Conservation (phyloP, 495 filamentous ascomycete species). For the Penicillium bialowiezense region DNA sequence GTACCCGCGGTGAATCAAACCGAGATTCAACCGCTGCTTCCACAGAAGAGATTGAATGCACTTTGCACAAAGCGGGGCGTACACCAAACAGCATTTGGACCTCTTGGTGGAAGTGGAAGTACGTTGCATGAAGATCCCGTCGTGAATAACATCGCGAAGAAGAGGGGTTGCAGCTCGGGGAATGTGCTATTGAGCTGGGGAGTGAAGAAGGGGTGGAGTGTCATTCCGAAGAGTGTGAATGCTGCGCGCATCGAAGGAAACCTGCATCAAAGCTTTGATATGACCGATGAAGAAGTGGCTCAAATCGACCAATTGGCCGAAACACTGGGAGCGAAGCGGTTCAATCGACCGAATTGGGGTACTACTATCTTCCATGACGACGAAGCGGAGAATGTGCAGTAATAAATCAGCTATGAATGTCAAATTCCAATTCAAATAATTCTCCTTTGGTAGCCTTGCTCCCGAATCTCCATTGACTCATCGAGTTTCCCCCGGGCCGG, state of each 20-base stretch:
- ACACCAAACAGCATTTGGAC: conserved; percentile 62
- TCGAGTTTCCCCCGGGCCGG: too few relatives aligned
- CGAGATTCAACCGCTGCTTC: conserved; percentile 54
- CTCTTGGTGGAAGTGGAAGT: conserved; percentile 49
- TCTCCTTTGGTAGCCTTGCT: too few relatives aligned
- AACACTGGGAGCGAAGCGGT: conserved; percentile 20
- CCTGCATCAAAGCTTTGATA: conserved; percentile 50
- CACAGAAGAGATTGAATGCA: conserved; percentile 53
- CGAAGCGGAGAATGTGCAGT: conserved; percentile 13
- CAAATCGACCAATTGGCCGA: conserved; percentile 43
- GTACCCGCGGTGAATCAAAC: conserved; percentile 62
- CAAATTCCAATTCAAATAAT: too few relatives aligned
- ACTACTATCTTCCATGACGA: conserved; percentile 28
- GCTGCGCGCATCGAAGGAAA: conserved; percentile 47
- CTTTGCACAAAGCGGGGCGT: conserved; percentile 52
- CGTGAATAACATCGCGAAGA: conserved; percentile 47
- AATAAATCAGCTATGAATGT: too few relatives aligned
- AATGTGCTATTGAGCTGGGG: conserved; percentile 61
- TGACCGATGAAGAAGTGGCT: conserved; percentile 46
- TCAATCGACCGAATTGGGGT: conserved; percentile 30
- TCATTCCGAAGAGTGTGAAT: conserved; percentile 60
- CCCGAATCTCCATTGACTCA: too few relatives aligned
- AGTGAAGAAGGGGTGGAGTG: conserved; percentile 52
- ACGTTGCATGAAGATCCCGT: conserved; percentile 55
- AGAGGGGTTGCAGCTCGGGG: conserved; percentile 54